Evolutionary conservation across 352 stramenopile genomes (phyloP).

Genomic region (Phytophthora lateralis): DNA sequence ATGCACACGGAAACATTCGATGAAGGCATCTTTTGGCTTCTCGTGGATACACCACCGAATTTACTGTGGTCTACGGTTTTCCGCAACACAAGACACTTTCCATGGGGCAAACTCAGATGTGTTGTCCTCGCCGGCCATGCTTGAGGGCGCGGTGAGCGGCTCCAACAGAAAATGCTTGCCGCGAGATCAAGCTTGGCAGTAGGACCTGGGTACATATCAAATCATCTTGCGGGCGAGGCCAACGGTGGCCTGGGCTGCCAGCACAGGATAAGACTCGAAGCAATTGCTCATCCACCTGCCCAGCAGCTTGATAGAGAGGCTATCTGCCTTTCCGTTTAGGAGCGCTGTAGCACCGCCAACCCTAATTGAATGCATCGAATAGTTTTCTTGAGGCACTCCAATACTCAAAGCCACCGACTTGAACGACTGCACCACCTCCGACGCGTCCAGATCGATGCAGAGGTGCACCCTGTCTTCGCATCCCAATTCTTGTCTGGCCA

Average conservation of each 20-base stretch:
- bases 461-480: background rate
- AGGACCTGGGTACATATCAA: too few species aligned
- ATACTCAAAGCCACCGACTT: background rate
- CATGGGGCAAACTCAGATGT: background rate
- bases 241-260: background rate
- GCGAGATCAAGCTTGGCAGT: background rate
- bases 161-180: conserved; percentile 3
- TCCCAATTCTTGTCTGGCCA: background rate
- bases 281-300: conserved; percentile 5
- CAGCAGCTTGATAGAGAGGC: conserved; percentile 2
- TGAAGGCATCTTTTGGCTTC: conserved; percentile 8
- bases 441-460: background rate
- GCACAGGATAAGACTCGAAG: background rate
- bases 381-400: background rate
- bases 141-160: background rate
- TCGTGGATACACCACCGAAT: conserved; percentile 1
- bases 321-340: background rate
- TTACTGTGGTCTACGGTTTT: conserved; percentile 4
- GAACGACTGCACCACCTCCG: background rate
- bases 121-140: background rate
- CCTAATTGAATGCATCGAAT: conserved; percentile 8
- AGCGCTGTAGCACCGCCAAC: conserved; percentile 8
- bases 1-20: conserved; percentile 3
- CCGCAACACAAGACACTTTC: background rate
- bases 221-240: conserved; percentile 4